These are phyloP conservation scores for Lindgomyces ingoldianus DNA, from an alignment of 495 filamentous ascomycete species.

Conservation along the genomic window DNA sequence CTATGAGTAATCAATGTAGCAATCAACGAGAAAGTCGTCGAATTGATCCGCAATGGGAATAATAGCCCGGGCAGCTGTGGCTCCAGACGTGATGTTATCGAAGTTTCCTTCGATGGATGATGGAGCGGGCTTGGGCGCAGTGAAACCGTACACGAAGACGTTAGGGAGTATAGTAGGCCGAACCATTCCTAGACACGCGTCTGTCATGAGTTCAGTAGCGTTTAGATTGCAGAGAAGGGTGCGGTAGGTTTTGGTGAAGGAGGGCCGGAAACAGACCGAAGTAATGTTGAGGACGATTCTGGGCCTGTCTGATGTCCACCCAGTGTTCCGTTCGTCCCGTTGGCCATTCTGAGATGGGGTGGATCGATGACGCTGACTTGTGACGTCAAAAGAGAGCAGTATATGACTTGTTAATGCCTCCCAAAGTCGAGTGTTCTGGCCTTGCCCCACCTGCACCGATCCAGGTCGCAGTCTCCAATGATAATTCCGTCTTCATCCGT, in stretches of 20 bases:
- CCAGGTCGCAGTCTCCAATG: slow-evolving; percentile 50
- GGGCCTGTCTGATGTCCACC: background rate
- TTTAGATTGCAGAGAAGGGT: slow-evolving; percentile 55
- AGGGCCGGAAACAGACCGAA: slow-evolving; percentile 11
- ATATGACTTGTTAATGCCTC: slow-evolving; percentile 50
- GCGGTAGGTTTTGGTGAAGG: slow-evolving; percentile 38
- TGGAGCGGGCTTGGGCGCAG: slow-evolving; percentile 49
- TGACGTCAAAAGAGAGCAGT: slow-evolving; percentile 45
- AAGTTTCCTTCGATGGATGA: slow-evolving; percentile 52
- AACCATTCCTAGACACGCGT: slow-evolving; percentile 47
- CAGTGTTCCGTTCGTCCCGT: background rate
- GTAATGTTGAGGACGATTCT: background rate
- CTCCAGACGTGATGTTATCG: slow-evolving; percentile 51
- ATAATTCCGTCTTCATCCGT: slow-evolving; percentile 52
- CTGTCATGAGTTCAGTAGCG: slow-evolving; percentile 52
- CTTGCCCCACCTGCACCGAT: slow-evolving; percentile 48
- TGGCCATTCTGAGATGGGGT: slow-evolving; percentile 1
- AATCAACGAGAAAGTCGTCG: slow-evolving; percentile 54
- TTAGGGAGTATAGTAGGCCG: slow-evolving; percentile 48
- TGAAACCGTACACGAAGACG: slow-evolving; percentile 51
- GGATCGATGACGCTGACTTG: slow-evolving; percentile 53
- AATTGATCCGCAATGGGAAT: slow-evolving; percentile 47
- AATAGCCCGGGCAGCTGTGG: slow-evolving; percentile 46
- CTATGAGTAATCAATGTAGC: slow-evolving; percentile 54
- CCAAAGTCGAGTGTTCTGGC: slow-evolving; percentile 52